Evolutionary conservation across 2,329 filamentous ascomycete genomes (phyloP).

Genomic region (Talaromyces sp.): DNA sequence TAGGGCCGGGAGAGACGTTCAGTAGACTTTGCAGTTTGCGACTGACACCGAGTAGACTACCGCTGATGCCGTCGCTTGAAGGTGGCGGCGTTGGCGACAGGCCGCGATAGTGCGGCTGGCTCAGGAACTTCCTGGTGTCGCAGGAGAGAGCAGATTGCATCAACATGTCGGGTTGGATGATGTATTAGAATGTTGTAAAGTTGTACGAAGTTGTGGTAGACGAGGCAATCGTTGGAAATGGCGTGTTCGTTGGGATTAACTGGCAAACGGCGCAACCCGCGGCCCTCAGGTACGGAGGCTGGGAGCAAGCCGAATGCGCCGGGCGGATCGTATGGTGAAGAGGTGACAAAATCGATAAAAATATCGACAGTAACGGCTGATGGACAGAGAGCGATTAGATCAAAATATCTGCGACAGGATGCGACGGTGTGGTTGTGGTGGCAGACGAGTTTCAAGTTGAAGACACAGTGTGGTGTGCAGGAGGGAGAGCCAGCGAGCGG

Average conservation of each 20-base stretch:
- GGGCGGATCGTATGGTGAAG: not conserved
- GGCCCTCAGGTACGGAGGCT: constrained; percentile 14
- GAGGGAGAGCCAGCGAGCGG: not conserved
- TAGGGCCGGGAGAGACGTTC: constrained; percentile 33
- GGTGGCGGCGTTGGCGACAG: constrained; percentile 39
- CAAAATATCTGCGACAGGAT: constrained; percentile 5
- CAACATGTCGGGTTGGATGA: constrained; percentile 32
- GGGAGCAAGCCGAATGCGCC: constrained; percentile 17
- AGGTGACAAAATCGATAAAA: not conserved
- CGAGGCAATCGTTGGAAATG: not conserved
- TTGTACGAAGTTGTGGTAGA: too few relatives aligned
- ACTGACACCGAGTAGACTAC: constrained; percentile 41
- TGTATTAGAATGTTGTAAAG: not conserved
- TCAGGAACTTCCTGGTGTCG: constrained; percentile 37
- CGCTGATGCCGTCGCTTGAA: constrained; percentile 35
- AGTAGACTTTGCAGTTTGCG: constrained; percentile 43
- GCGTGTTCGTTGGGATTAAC: not conserved
- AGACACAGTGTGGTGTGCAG: not conserved
- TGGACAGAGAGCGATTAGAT: constrained; percentile 5
- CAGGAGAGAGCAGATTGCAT: constrained; percentile 47
- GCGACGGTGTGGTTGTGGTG: constrained; percentile 15
- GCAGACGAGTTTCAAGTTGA: not conserved
- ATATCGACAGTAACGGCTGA: not conserved
- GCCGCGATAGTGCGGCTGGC: constrained; percentile 34
- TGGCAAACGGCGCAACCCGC: constrained; percentile 14